These are phyloP conservation scores for Cercospora sp. DNA, from an alignment of 2,329 filamentous ascomycete genomes.

Conservation along the genomic window DNA sequence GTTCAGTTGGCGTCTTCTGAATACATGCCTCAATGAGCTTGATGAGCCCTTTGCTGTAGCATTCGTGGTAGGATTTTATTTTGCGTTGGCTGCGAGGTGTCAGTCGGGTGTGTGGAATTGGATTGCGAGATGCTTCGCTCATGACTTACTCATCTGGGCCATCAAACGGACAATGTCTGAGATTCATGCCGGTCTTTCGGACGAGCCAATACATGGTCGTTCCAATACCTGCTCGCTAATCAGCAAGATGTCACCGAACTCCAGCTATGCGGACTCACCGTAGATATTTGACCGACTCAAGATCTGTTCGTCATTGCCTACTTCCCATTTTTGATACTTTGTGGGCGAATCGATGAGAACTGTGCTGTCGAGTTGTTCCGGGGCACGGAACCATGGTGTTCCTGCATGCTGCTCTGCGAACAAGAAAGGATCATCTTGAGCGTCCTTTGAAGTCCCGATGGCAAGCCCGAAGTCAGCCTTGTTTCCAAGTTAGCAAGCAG, in stretches of 20 bases:
- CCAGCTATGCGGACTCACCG: neutral
- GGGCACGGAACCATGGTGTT: neutral
- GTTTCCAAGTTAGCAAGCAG: neutral
- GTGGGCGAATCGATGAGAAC: neutral
- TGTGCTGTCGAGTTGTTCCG: neutral
- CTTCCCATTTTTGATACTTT: neutral
- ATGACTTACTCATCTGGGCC: neutral
- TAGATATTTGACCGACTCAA: slow-evolving; percentile 1
- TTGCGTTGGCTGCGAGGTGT: neutral
- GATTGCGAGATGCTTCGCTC: neutral
- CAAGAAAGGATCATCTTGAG: neutral
- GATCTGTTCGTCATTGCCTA: slow-evolving; percentile 4
- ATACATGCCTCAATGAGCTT: slow-evolving; percentile 1
- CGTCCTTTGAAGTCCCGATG: neutral
- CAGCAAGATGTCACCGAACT: neutral
- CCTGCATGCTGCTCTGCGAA: neutral
- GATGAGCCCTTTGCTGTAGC: slow-evolving; percentile 3
- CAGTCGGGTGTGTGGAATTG: neutral
- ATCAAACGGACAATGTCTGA: neutral
- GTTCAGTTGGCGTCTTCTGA: neutral
- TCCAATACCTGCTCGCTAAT: neutral
- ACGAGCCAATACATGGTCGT: slow-evolving; percentile 3
- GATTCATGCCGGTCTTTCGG: neutral
- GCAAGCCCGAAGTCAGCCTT: slow-evolving; percentile 5
- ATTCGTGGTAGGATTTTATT: neutral